Evolutionary conservation across 148 eudicot genomes (phyloP).

Genomic region (Camellia japonica): DNA sequence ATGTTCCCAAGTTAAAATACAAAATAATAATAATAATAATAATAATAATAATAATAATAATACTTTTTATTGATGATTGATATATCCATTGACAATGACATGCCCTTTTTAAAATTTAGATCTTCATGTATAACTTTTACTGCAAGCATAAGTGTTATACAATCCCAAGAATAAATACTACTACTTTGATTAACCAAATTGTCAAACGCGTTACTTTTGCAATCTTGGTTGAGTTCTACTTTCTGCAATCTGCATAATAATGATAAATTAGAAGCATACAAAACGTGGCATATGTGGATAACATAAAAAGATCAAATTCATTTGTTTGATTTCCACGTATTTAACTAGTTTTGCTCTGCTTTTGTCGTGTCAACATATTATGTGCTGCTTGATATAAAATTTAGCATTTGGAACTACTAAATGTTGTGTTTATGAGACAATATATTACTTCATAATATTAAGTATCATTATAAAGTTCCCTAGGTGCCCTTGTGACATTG

Average conservation of each 20-base stretch:
- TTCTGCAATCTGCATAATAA: neutral
- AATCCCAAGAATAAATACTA: too few relatives aligned
- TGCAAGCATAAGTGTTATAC: too few relatives aligned
- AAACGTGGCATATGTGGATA: too few relatives aligned
- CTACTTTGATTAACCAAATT: neutral
- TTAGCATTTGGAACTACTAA: neutral
- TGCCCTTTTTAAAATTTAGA: too few relatives aligned
- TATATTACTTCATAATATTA: neutral
- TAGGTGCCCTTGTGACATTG: neutral
- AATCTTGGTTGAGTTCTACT: neutral
- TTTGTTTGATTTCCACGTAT: neutral
- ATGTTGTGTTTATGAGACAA: neutral
- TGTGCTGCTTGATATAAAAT: neutral
- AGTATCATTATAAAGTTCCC: neutral
- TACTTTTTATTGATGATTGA: too few relatives aligned
- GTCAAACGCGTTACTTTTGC: neutral
- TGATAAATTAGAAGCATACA: too few relatives aligned
- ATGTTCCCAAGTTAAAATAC: too few relatives aligned
- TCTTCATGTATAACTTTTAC: too few relatives aligned
- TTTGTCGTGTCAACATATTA: neutral
- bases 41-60: too few relatives aligned
- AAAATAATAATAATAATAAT: too few relatives aligned
- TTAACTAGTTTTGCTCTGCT: neutral
- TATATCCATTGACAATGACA: too few relatives aligned
- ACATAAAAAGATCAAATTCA: too few relatives aligned